Conservation (phyloP, 2,329 filamentous ascomycete genomes). For the Hortaea sp. region DNA sequence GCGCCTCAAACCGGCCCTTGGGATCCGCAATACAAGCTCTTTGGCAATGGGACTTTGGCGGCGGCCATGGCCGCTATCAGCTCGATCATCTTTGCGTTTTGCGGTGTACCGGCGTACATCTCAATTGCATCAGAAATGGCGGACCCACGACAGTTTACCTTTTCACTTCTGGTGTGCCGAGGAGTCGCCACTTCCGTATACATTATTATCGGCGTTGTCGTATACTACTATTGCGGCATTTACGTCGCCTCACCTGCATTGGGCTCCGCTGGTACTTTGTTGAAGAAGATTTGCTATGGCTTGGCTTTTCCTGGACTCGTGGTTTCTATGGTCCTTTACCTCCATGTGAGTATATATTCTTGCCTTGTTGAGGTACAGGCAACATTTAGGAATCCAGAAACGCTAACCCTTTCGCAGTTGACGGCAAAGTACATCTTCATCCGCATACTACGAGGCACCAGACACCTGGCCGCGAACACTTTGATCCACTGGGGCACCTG, state of each 20-base stretch:
- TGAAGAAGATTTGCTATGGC: constrained; percentile 58
- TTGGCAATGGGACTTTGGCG: constrained; percentile 22
- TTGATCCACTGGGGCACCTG: constrained; percentile 43
- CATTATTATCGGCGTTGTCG: constrained; percentile 52
- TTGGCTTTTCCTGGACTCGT: constrained; percentile 61
- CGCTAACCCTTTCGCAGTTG: constrained; percentile 47
- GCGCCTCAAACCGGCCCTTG: not conserved
- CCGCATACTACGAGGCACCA: constrained; percentile 51
- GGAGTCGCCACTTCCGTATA: constrained; percentile 51
- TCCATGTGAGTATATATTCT: constrained; percentile 47
- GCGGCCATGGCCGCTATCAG: constrained; percentile 49
- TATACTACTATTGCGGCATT: constrained; percentile 55
- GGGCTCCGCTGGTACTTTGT: constrained; percentile 44
- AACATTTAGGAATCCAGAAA: constrained; percentile 45
- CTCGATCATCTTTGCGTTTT: constrained; percentile 61
- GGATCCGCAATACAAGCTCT: not conserved
- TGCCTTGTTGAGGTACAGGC: too few species aligned
- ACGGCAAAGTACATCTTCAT: constrained; percentile 48
- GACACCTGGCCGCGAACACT: constrained; percentile 29
- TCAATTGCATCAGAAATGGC: constrained; percentile 55
- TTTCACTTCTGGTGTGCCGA: constrained; percentile 54
- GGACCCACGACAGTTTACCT: constrained; percentile 50
- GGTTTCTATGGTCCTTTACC: constrained; percentile 59
- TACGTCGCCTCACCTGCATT: constrained; percentile 56
- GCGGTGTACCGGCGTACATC: constrained; percentile 56